Evolutionary conservation across 805 yeast species (phyloP).

Genomic region (Ogataea populi-albae): DNA sequence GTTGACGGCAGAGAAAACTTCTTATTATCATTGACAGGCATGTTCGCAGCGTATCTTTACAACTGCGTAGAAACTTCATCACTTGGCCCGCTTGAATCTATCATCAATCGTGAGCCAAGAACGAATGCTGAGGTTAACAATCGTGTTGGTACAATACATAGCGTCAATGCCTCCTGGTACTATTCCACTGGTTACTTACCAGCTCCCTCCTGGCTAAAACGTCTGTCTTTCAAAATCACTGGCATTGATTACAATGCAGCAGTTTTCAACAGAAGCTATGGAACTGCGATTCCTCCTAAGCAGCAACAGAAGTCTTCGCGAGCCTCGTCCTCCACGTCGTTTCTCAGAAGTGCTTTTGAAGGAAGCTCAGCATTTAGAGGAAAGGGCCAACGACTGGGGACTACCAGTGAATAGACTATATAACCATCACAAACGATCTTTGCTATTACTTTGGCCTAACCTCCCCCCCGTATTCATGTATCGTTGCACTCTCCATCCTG

Average conservation of each 20-base stretch:
- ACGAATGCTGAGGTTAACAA: conserved; percentile 19
- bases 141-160: conserved; percentile 32
- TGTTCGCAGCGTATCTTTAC: conserved; percentile 55
- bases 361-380: conserved; percentile 31
- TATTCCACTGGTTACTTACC: conserved; percentile 53
- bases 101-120: conserved; percentile 31
- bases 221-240: conserved; percentile 27
- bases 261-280: conserved; percentile 26
- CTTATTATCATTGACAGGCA: conserved; percentile 46
- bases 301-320: conserved; percentile 8
- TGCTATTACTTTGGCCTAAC: too few relatives aligned
- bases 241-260: conserved; percentile 32
- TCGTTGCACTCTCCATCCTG: too few relatives aligned
- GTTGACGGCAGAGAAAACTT: conserved; percentile 42
- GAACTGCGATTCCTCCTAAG: conserved; percentile 18
- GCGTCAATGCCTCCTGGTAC: conserved; percentile 31
- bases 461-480: too few relatives aligned
- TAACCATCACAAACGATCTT: too few relatives aligned
- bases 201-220: conserved; percentile 50
- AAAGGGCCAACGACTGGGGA: conserved; percentile 39
- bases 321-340: conserved; percentile 16
- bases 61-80: conserved; percentile 62
- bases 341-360: conserved; percentile 12
- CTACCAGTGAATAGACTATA: conserved; percentile 5
- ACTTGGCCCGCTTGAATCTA: conserved; percentile 40